phyloP scores from a whole-genome alignment of 768 basidiomycete genomes.

The Tulasnella sp. region DNA sequence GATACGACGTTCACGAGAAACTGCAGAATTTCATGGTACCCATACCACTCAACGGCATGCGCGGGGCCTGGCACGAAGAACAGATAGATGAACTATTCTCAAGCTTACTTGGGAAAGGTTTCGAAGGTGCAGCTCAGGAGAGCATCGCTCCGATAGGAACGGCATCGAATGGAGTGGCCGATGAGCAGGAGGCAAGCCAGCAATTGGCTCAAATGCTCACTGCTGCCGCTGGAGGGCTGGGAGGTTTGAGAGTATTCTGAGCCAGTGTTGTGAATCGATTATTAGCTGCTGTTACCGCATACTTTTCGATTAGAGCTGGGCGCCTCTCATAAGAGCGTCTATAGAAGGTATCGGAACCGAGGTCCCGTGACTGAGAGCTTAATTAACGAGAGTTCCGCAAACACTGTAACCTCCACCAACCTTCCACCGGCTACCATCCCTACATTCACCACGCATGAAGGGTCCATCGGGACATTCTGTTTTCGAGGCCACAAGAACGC shows the following conservation, averaged over 20 bases:
- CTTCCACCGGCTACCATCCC: background rate
- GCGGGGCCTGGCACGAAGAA: conserved; percentile 84
- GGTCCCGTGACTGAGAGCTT: background rate
- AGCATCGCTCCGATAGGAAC: background rate
- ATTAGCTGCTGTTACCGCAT: too few relatives aligned
- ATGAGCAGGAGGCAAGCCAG: background rate
- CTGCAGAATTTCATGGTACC: conserved; percentile 97
- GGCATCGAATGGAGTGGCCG: background rate
- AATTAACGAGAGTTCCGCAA: too few relatives aligned
- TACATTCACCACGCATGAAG: background rate
- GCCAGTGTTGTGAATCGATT: background rate
- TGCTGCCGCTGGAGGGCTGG: background rate
- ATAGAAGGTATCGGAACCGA: background rate
- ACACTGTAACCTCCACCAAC: background rate
- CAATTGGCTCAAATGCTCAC: background rate
- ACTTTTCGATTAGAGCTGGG: background rate
- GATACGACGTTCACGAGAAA: conserved; percentile 93
- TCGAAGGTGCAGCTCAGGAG: conserved; percentile 28
- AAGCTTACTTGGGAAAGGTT: conserved; percentile 70
- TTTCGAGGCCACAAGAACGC: background rate
- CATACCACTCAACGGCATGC: conserved; percentile 40
- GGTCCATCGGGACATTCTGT: background rate
- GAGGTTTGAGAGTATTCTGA: background rate
- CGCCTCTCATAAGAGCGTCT: background rate
- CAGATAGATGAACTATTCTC: conserved; percentile 93